Conservation (phyloP, 2,329 filamentous ascomycete genomes). For the Passalora sequoiae region DNA sequence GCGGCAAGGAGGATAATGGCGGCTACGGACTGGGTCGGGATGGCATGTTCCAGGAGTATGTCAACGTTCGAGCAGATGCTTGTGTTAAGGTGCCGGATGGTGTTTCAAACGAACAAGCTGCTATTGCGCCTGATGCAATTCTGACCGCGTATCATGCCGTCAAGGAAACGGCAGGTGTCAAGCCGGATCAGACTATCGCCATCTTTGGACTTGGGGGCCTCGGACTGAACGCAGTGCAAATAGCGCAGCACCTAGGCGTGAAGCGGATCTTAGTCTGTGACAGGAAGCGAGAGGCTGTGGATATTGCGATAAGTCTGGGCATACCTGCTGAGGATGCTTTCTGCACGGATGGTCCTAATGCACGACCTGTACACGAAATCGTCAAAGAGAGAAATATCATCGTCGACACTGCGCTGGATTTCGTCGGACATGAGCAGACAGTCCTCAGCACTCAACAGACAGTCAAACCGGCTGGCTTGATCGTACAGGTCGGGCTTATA, state of each 20-base stretch:
- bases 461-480: conserved; percentile 17
- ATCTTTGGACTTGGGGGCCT: conserved; percentile 41
- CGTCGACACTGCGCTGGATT: conserved; percentile 25
- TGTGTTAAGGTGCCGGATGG: conserved; percentile 24
- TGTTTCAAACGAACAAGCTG: conserved; percentile 25
- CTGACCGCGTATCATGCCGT: conserved; percentile 41
- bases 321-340: conserved; percentile 31
- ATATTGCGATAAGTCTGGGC: conserved; percentile 32
- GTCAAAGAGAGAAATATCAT: conserved; percentile 17
- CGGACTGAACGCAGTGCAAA: conserved; percentile 40
- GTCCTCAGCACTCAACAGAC: conserved; percentile 19
- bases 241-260: conserved; percentile 47
- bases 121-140: conserved; percentile 41
- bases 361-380: conserved; percentile 14
- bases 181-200: conserved; percentile 35
- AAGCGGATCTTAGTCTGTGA: conserved; percentile 37
- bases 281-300: conserved; percentile 29
- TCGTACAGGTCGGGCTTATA: conserved; percentile 23
- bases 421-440: conserved; percentile 23
- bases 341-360: conserved; percentile 4
- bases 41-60: conserved; percentile 42
- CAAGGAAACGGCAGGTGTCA: conserved; percentile 36
- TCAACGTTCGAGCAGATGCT: conserved; percentile 27
- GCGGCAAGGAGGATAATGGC: conserved; percentile 30
- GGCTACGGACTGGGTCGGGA: conserved; percentile 44